Conservation (phyloP, 441 rosid genomes). For the Pelargonium myrrhifolium region DNA sequence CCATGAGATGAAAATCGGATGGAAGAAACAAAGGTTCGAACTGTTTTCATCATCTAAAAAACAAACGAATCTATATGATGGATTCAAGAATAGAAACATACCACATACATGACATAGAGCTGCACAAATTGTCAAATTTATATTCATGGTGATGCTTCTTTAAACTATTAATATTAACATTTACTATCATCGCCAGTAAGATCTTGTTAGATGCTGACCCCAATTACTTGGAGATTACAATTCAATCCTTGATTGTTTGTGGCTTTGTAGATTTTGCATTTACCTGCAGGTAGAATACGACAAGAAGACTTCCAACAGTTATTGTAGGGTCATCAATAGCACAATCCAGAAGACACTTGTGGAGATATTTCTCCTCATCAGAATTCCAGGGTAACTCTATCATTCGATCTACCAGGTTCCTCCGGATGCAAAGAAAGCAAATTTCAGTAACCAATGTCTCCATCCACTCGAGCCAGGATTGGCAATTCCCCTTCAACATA, state of each 20-base stretch:
- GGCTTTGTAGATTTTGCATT: conserved; percentile 11
- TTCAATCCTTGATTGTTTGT: background rate
- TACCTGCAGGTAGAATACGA: conserved; percentile 88
- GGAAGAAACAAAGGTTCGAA: background rate
- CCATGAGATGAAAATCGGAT: background rate
- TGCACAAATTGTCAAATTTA: background rate
- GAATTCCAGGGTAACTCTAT: conserved; percentile 89
- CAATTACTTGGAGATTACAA: background rate
- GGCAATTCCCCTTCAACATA: conserved; percentile 33
- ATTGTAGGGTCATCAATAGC: conserved; percentile 65
- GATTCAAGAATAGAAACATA: background rate
- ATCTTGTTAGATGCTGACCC: background rate
- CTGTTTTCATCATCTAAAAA: background rate
- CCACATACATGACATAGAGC: background rate
- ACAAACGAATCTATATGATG: background rate
- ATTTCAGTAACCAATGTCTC: conserved; percentile 74
- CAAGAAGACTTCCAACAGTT: conserved; percentile 69
- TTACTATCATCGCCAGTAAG: background rate
- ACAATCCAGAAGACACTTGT: conserved; percentile 69
- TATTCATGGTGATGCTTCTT: background rate
- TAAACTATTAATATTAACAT: background rate
- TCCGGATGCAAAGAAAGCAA: conserved; percentile 77
- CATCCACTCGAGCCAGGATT: conserved; percentile 65
- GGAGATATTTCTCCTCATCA: conserved; percentile 71
- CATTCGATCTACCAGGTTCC: conserved; percentile 73